Evolutionary conservation across 352 stramenopile species (phyloP).

Genomic region (Phytophthora cryptogea): DNA sequence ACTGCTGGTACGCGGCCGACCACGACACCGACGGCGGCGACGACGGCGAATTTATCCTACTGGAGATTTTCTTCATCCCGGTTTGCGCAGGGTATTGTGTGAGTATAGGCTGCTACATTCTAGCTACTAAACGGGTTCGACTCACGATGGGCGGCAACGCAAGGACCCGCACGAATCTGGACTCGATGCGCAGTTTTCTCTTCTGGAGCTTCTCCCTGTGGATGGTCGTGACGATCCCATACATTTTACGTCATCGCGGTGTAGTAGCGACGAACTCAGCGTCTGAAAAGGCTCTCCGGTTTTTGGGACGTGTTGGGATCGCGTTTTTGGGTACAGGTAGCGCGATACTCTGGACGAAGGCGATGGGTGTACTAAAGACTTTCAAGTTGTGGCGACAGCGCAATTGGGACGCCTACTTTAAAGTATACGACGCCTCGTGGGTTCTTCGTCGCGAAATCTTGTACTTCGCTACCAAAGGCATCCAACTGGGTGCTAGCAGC

Average conservation of each 20-base stretch:
- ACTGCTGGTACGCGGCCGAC: constrained; percentile 75
- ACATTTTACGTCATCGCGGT: constrained; percentile 63
- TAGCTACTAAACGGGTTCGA: constrained; percentile 72
- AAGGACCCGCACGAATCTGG: constrained; percentile 70
- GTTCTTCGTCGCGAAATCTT: constrained; percentile 82
- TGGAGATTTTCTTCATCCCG: constrained; percentile 70
- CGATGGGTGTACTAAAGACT: constrained; percentile 64
- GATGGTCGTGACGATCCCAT: constrained; percentile 69
- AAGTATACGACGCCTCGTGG: constrained; percentile 86
- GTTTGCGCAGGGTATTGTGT: constrained; percentile 63
- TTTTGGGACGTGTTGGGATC: constrained; percentile 67
- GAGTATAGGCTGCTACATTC: constrained; percentile 74
- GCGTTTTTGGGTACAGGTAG: constrained; percentile 67
- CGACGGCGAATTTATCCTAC: constrained; percentile 58
- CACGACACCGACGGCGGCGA: constrained; percentile 30
- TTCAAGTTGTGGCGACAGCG: constrained; percentile 78
- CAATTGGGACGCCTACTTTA: constrained; percentile 88
- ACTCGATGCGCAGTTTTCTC: constrained; percentile 79
- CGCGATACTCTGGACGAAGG: constrained; percentile 70
- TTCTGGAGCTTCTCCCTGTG: constrained; percentile 76
- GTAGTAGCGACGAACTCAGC: constrained; percentile 58
- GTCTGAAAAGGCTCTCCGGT: constrained; percentile 65
- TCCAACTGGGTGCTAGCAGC: constrained; percentile 57
- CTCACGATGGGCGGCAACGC: constrained; percentile 50
- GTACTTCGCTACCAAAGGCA: constrained; percentile 83